phyloP scores from a whole-genome alignment of 768 basidiomycete genomes.

The Hericium coralloides region DNA sequence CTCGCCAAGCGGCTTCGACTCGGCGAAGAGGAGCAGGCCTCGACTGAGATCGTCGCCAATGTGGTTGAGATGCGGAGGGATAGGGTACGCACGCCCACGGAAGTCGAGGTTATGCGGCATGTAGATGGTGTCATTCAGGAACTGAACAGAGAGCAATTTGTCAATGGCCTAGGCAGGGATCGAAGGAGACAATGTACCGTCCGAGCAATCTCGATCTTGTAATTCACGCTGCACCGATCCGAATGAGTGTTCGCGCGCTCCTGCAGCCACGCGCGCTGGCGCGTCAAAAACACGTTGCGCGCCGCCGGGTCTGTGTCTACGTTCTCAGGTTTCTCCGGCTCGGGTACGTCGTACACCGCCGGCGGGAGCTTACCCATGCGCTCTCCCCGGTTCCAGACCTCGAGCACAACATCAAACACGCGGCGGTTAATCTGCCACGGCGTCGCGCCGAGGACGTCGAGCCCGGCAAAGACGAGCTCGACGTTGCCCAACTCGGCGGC shows the following conservation, averaged over 20 bases:
- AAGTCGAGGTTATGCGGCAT: constrained; percentile 97
- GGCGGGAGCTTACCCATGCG: constrained; percentile 82
- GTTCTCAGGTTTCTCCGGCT: constrained; percentile 48
- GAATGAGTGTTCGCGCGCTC: constrained; percentile 78
- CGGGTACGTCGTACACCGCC: constrained; percentile 49
- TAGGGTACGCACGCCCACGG: constrained; percentile 93
- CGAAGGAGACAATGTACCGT: constrained; percentile 44
- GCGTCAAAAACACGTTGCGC: constrained; percentile 44
- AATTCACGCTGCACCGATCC: constrained; percentile 88
- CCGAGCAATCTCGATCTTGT: constrained; percentile 93
- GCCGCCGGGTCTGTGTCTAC: constrained; percentile 44
- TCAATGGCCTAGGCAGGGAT: background rate
- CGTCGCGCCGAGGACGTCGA: constrained; percentile 85
- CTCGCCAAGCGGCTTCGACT: constrained; percentile 68
- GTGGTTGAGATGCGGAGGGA: constrained; percentile 92
- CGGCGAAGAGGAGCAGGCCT: constrained; percentile 78
- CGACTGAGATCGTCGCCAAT: constrained; percentile 92
- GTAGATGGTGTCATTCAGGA: constrained; percentile 83
- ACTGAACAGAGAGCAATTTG: constrained; percentile 33
- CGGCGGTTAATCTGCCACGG: constrained; percentile 84
- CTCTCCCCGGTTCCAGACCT: constrained; percentile 82
- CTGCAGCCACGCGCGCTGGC: constrained; percentile 46
- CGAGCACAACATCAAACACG: constrained; percentile 39
- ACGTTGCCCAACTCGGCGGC: constrained; percentile 69
- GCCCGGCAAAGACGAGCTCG: constrained; percentile 78